Base-by-base conservation (phyloP, 1,139 yeast genomes). In the Waltiozyma solani region DNA sequence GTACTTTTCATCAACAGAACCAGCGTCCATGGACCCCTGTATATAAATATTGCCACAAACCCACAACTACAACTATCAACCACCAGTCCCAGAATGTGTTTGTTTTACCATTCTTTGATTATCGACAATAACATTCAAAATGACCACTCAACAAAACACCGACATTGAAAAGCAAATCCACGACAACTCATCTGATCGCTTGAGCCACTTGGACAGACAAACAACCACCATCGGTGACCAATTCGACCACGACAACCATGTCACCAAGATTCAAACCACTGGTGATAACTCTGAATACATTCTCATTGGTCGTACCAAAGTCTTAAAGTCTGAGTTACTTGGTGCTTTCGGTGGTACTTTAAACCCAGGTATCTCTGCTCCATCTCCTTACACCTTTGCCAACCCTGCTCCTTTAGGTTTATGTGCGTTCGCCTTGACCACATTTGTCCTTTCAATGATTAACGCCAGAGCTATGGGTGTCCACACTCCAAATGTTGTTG, bases 371-470 rank as follows among this genome's bases (percentile, higher is more conserved):
- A 56, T 69, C 38, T 57, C 75, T 32, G 77, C 78, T 22, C 73
- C 59, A n/a, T 41, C 63, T 2, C 44, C 46, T 24, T 59, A 57
- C 40, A 52, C 51, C 35, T 57, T 60, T 39, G 84, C 79, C 43
- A 79, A 78, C 56, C 85, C 86, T 36, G 81, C 82, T 38, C 85
- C 85, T 5, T 63, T 79, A 43, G 86, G 86, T 8, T 63, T 79
- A 45, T 67, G 72, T 27, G 84, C 76, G 11, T 78, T 79, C 52
- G 85, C 85, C 10, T 62, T 78, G 50, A 76, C 84, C 27, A 77
- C 84, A 4, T 79, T 79, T 59, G 80, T 78, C 18, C 59, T 78
- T 38, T 71, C 80, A 6, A 59, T 79, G 60, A 60, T 71, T 43
- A 67, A 67, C 41, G 67, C 72, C 1, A 60, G 62, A 31, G 76